These are phyloP conservation scores for Cyanophora paradoxa DNA, from an alignment of 78 protist species.

Conservation along the genomic window DNA sequence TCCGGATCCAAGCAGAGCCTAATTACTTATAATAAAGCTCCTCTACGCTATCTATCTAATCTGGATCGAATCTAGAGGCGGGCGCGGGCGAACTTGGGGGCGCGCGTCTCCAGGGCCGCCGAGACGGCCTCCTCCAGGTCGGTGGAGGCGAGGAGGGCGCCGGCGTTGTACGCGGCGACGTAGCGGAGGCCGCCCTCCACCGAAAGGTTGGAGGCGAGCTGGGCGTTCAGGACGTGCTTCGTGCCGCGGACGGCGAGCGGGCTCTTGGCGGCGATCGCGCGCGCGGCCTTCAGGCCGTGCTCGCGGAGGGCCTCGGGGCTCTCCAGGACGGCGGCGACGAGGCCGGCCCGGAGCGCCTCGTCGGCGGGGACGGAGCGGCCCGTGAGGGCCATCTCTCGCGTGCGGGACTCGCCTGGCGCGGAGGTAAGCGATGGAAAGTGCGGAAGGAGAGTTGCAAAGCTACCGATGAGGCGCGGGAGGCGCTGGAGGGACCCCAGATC, in stretches of 20 bases:
- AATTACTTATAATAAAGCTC: too few species aligned
- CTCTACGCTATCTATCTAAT: too few species aligned
- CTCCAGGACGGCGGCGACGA: constrained; percentile 35
- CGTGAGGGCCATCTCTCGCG: constrained; percentile 58
- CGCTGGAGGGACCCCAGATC: constrained; percentile 83
- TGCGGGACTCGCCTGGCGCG: constrained; percentile 45
- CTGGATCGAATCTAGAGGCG: too few species aligned
- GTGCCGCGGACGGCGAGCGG: constrained; percentile 69
- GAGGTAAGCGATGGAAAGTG: neutral
- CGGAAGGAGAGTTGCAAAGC: neutral
- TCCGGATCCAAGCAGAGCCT: too few species aligned
- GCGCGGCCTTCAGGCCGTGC: constrained; percentile 41
- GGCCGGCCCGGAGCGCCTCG: constrained; percentile 26
- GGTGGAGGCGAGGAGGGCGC: constrained; percentile 33
- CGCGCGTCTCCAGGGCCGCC: constrained; percentile 2
- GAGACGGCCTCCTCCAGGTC: constrained; percentile 49
- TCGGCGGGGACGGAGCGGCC: constrained; percentile 38
- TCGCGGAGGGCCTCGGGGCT: constrained; percentile 14
- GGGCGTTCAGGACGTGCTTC: constrained; percentile 47
- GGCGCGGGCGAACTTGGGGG: too few species aligned
- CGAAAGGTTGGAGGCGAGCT: neutral
- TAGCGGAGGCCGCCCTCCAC: constrained; percentile 55
- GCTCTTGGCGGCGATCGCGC: constrained; percentile 44
- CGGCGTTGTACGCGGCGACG: constrained; percentile 58
- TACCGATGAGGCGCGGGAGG: constrained; percentile 33